Base-by-base conservation (phyloP, 1,284 basidiomycete genomes). In the Heterobasidion occidentale region DNA sequence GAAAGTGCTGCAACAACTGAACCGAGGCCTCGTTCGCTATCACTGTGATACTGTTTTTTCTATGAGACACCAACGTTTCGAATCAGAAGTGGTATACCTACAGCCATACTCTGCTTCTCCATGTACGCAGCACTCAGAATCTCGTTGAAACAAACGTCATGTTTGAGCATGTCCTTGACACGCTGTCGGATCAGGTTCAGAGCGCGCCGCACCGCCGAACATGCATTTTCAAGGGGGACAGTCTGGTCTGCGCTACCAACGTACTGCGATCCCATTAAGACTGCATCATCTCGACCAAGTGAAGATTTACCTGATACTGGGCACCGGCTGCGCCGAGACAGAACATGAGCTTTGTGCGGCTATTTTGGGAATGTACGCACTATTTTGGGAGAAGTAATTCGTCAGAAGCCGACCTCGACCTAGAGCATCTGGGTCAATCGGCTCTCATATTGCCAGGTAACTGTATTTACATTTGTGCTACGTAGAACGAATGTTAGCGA, bases 311-410 rank as follows among this genome's bases (percentile, higher is more conserved):
- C 65, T 86, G 80, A 63, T 90, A 90, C 19, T 85, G 83, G 63
- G 82, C 82, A 44, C 87, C 88, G 53, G 84, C 88, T 90, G 27
- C 5, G 27, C 27, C 27, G 27, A 27, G 27, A 59, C 20, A 49
- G 47, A n/a, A 56, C 53, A 20, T 19, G n/a, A 35, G 19, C 50
- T 51, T 33, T 60, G 45, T 17, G 9, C 56, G 34, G 58, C 44
- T 33, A 34, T 34, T 51, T 54, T 34, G 36, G 14, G 45, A 34
- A 48, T 15, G 53, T 27, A 70, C 83, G 66, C 64, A 89, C 88
- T 81, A 59, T 91, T 91, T 60, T 91, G 88, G 11, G 88, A 90
- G 63, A 90, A 91, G 65, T 91, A 91, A 63, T 88, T 86, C 7
- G 88, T 85, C 50, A 90, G 70, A 15, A 90, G 68, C 3, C 75